Evolutionary conservation across 495 filamentous ascomycete genomes (phyloP), one percentile per base, ranked within the genome.

Genomic region (Xylaria curta): DNA sequence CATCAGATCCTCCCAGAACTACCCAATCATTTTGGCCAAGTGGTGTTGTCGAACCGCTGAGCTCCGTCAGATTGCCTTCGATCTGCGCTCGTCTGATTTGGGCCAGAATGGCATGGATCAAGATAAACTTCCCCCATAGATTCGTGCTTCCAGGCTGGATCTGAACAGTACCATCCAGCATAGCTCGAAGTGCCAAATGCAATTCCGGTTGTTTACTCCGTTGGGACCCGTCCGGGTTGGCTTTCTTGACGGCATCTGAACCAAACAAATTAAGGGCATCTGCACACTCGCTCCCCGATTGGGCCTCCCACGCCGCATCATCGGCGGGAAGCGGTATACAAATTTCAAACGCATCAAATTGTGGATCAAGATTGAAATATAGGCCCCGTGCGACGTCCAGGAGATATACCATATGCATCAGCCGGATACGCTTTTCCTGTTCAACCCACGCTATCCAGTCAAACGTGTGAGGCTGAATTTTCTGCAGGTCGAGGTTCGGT

Each of bases 271-370:
- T 88, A 24, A 93, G 80, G 2, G 87, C 87, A 69, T 85, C 82
- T n/a, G 89, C 88, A 75, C 90, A 92, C 26, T 89, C 87, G 15
- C 80, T 70, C 4, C 80, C 66, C 24, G 84, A 83, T 13, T 73
- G 78, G 8, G 90, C 89, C 17, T 91, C 90, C 89, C 89, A 93
- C 15, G 88, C 85, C 42, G 87, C 89, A 76, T 93, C 90, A 71
- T 93, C 90, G 2, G 87, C 82, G 4, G 91, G 90, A 15, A 92
- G 75, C 4, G 89, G 88, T 31, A 93, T 78, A 21, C 82, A 79
- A 47, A 91, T 82, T 68, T 91, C 88, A 49, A 84, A 78, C 12
- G 81, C 72, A 58, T 91, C 87, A 51, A 91, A 86, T 68, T 87
- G 81, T 60, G 87, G 87, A 3, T 82, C 75, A 28, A 76, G 81